phyloP scores from a whole-genome alignment of 768 basidiomycete genomes.

The Butyriboletus loyo region DNA sequence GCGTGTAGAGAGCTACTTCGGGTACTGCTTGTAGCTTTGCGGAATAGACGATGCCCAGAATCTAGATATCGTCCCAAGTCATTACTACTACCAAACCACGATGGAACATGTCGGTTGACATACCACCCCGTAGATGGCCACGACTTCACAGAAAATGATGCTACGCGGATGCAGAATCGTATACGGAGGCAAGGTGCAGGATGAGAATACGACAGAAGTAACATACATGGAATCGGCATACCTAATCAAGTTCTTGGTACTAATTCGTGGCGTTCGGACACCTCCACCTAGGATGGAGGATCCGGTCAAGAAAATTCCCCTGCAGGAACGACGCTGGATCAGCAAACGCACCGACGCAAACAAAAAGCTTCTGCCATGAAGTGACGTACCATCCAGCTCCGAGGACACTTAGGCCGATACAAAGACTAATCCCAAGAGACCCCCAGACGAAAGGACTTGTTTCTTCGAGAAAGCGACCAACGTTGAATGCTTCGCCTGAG shows the following conservation, averaged over 20 bases:
- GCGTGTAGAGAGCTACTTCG: constrained; percentile 72
- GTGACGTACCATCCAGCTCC: constrained; percentile 89
- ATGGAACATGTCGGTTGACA: constrained; percentile 26
- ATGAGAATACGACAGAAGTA: neutral
- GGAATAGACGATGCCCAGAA: constrained; percentile 95
- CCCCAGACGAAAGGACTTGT: constrained; percentile 94
- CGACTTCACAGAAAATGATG: constrained; percentile 99
- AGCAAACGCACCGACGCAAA: neutral
- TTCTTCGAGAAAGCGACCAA: constrained; percentile 91
- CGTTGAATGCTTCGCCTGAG: constrained; percentile 90
- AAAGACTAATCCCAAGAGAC: constrained; percentile 84
- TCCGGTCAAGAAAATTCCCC: constrained; percentile 98
- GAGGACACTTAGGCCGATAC: constrained; percentile 88
- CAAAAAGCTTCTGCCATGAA: neutral
- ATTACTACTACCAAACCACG: neutral
- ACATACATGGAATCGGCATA: constrained; percentile 29
- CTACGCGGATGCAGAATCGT: constrained; percentile 36
- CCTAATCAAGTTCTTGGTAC: constrained; percentile 98
- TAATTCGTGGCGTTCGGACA: constrained; percentile 88
- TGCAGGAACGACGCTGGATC: constrained; percentile 29
- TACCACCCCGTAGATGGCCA: constrained; percentile 97
- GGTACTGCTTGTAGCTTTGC: constrained; percentile 66
- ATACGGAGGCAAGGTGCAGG: neutral
- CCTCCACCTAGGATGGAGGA: constrained; percentile 96
- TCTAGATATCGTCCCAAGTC: constrained; percentile 40